Conservation (phyloP, 177 flowering plant genomes). For the Telopea speciosissima region DNA sequence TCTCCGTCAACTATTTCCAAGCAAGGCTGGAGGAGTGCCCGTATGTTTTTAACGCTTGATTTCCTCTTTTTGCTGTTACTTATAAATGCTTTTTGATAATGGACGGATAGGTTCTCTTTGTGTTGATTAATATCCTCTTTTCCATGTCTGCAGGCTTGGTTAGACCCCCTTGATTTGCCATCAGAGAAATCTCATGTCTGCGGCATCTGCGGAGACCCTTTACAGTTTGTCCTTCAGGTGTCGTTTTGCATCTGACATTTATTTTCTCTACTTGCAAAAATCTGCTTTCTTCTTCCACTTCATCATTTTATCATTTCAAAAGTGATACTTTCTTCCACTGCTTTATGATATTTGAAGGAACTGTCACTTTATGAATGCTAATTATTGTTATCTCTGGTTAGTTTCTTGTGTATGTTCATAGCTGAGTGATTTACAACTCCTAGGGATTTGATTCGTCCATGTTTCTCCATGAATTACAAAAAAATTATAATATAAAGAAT, state of each 20-base stretch:
- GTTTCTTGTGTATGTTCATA: neutral
- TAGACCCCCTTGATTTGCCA: constrained; percentile 84
- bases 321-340: neutral
- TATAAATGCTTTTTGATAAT: neutral
- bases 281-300: neutral
- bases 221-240: constrained; percentile 92
- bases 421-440: neutral
- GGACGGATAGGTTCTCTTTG: neutral
- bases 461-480: neutral
- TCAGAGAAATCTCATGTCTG: constrained; percentile 48
- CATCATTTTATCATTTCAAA: neutral
- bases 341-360: no score
- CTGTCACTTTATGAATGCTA: no score
- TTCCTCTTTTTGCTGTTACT: neutral
- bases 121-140: neutral
- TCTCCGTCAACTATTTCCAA: constrained; percentile 69
- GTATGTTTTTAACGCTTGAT: constrained; percentile 24
- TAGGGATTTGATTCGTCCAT: neutral
- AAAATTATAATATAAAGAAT: no score
- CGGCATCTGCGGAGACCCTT: constrained; percentile 71
- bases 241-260: neutral
- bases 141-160: constrained; percentile 60
- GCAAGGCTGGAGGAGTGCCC: constrained; percentile 90
- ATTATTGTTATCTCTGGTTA: neutral
- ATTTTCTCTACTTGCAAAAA: no score